phyloP scores from a whole-genome alignment of 148 eudicot genomes.

The Chenopodium quinoa region DNA sequence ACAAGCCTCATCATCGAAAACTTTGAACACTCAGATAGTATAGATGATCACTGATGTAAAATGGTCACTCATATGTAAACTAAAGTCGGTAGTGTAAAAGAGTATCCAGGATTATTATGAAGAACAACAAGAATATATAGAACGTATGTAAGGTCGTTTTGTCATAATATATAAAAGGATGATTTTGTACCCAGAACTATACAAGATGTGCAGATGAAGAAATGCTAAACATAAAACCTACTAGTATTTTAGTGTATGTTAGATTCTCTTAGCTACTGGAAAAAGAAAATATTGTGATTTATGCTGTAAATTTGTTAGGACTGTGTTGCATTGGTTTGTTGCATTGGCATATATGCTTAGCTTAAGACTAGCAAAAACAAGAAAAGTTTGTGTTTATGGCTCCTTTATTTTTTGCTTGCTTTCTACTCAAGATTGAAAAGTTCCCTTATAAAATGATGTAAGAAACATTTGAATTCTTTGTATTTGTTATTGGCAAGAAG shows the following conservation, averaged over 20 bases:
- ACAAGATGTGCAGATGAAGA: slow-evolving; percentile 30
- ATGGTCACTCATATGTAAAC: background rate
- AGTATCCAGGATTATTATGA: background rate
- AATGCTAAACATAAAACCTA: slow-evolving; percentile 12
- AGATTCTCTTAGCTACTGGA: background rate
- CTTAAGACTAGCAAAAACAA: slow-evolving; percentile 19
- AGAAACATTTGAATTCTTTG: background rate
- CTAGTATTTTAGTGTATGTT: background rate
- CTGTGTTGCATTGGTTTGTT: slow-evolving; percentile 2
- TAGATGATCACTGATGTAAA: background rate
- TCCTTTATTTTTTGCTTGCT: slow-evolving; percentile 22
- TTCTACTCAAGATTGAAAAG: slow-evolving; percentile 24
- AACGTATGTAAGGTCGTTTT: background rate
- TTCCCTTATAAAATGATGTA: background rate
- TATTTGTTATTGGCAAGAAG: background rate
- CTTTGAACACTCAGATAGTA: background rate
- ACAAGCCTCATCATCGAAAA: background rate
- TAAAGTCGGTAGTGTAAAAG: background rate
- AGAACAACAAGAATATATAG: background rate
- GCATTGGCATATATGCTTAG: slow-evolving; percentile 32
- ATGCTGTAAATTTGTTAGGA: background rate
- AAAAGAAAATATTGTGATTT: background rate
- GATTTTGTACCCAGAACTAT: slow-evolving; percentile 20
- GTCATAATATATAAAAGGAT: background rate
- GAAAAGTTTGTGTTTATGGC: slow-evolving; percentile 15